Evolutionary conservation across 306 rosid species (phyloP), one percentile per base, ranked within the genome.

Genomic region (Neltuma alba): DNA sequence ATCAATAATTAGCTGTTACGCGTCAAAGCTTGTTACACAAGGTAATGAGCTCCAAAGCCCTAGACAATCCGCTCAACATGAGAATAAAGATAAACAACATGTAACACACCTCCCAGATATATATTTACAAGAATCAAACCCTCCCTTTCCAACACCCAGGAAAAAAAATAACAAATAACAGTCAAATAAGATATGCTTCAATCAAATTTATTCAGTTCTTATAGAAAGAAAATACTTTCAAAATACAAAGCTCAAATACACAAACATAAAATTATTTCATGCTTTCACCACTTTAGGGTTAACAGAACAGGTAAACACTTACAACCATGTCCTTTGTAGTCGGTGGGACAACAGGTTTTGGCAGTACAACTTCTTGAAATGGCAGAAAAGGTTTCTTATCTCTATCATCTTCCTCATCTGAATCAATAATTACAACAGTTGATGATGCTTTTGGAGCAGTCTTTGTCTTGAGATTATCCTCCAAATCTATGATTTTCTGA

Each of bases 361-460:
- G 76, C 81, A 92, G 81, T 75, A 84, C 33, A 36, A 87, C 87
- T 80, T 79, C 87, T 81, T 89, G 80, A 81, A 81, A 88, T 47
- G 87, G 88, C 81, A 54, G 48, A 31, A 12, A 55, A 41, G 84
- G 79, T 45, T 81, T 88, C 44, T 75, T 37, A 66, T 84, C 86
- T 83, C 38, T 74, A 75, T 47, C 69, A 42, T 89, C 93, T 85
- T 92, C 98, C 34, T 89, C 97, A 68, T 94, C 99, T 18, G 95
- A 94, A 84, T 92, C 97, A 85, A 88, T 89, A 20, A 89, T 85
- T 40, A 91, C 92, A 62, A 92, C 64, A 66, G 92, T 55, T 30
- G 2, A 23, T 1, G 79, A 48, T 66, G 79, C 62, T 7, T 81
- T 75, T 60, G 79, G 81, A 44, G 58, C 82, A 66, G 63, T 77